phyloP scores from a whole-genome alignment of 495 filamentous ascomycete species.

The Bacidia rubella region DNA sequence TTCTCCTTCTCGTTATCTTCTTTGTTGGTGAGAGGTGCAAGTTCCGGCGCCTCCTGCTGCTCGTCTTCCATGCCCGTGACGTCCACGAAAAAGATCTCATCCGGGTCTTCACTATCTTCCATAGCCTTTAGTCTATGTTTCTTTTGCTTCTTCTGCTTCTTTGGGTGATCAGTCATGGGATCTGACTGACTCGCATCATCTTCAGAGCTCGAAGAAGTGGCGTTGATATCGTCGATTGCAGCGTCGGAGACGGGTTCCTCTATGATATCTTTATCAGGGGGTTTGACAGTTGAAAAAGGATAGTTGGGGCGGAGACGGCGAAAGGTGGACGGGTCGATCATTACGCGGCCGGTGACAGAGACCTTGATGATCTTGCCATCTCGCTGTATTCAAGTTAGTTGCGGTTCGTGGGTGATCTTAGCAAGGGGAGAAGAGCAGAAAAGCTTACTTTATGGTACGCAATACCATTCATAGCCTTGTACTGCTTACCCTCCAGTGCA shows the following conservation, averaged over 20 bases:
- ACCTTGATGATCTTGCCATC: conserved; percentile 57
- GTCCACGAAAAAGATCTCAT: background rate
- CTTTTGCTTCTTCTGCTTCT: background rate
- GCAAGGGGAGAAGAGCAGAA: background rate
- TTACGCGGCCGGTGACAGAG: conserved; percentile 81
- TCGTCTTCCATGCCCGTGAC: background rate
- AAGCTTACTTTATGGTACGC: conserved; percentile 53
- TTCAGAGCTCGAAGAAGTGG: conserved; percentile 27
- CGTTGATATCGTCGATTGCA: conserved; percentile 19
- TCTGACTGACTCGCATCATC: conserved; percentile 29
- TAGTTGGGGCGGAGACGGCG: conserved; percentile 85
- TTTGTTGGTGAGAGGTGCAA: conserved; percentile 50
- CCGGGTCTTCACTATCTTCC: background rate
- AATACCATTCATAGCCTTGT: conserved; percentile 66
- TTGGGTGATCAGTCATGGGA: background rate
- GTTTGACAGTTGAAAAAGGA: conserved; percentile 62
- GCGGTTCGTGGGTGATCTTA: too few relatives aligned
- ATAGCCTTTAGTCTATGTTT: background rate
- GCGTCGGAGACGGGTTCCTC: conserved; percentile 38
- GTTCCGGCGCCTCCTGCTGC: conserved; percentile 41
- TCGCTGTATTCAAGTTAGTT: too few relatives aligned
- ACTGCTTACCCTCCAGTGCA: conserved; percentile 65
- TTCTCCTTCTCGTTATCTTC: conserved; percentile 46
- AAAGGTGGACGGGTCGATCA: conserved; percentile 82
- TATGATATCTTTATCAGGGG: conserved; percentile 58